These are phyloP conservation scores for Penicillium alfredii DNA, from an alignment of 495 filamentous ascomycete genomes.

Conservation along the genomic window DNA sequence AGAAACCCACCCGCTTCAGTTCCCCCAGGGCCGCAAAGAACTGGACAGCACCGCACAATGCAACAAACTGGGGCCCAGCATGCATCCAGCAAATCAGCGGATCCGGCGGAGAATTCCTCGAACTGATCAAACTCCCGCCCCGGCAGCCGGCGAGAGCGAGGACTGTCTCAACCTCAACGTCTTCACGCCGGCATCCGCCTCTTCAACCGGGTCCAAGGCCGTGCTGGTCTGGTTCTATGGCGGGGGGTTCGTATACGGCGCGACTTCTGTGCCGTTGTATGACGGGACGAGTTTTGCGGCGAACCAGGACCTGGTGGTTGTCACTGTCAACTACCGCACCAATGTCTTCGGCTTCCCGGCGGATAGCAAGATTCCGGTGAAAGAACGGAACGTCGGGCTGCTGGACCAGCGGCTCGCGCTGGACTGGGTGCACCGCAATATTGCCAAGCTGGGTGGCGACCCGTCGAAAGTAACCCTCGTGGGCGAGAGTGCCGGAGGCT, in stretches of 20 bases:
- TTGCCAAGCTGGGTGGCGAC: slow-evolving; percentile 31
- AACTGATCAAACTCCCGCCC: slow-evolving; percentile 9
- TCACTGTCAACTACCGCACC: slow-evolving; percentile 26
- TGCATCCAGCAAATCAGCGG: slow-evolving; percentile 37
- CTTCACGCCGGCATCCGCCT: slow-evolving; percentile 13
- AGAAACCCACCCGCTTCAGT: slow-evolving; percentile 30
- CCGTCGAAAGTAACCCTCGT: slow-evolving; percentile 50
- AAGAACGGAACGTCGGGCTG: slow-evolving; percentile 24
- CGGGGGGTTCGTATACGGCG: slow-evolving; percentile 14
- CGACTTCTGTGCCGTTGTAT: slow-evolving; percentile 19
- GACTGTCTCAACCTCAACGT: slow-evolving; percentile 47
- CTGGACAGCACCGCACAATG: slow-evolving; percentile 18
- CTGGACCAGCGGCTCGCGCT: slow-evolving; percentile 34
- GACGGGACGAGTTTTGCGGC: slow-evolving; percentile 24
- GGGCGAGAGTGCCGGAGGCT: slow-evolving; percentile 35
- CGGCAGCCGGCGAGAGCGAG: slow-evolving; percentile 25
- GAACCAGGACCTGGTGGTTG: slow-evolving; percentile 24
- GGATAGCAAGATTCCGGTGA: slow-evolving; percentile 12
- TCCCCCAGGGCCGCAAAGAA: slow-evolving; percentile 17
- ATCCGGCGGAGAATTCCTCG: neutral
- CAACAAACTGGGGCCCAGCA: slow-evolving; percentile 22
- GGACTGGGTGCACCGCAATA: slow-evolving; percentile 31
- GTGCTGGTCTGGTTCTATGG: slow-evolving; percentile 30
- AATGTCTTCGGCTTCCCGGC: slow-evolving; percentile 37
- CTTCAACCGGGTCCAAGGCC: slow-evolving; percentile 12